These are phyloP conservation scores for Epicoccum sorghinum DNA, from an alignment of 2,329 filamentous ascomycete genomes.

Conservation along the genomic window DNA sequence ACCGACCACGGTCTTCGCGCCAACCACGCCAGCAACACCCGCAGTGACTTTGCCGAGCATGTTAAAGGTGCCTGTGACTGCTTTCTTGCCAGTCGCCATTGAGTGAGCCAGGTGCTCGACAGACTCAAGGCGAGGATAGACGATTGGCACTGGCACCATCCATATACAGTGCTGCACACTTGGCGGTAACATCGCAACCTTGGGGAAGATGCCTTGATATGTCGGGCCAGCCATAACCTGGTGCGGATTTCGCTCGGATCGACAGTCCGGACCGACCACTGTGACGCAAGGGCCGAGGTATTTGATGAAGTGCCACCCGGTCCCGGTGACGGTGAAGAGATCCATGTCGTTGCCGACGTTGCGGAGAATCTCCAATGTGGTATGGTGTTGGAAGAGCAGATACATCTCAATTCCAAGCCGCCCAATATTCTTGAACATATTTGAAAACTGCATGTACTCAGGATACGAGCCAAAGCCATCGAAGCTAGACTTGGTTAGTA, in stretches of 20 bases:
- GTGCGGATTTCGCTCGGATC: constrained; percentile 86
- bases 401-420: constrained; percentile 97
- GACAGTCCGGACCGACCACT: constrained; percentile 86
- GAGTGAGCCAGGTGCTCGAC: constrained; percentile 92
- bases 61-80: constrained; percentile 95
- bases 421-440: constrained; percentile 98
- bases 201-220: constrained; percentile 96
- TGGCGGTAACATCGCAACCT: constrained; percentile 85
- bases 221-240: constrained; percentile 96
- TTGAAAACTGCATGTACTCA: constrained; percentile 96
- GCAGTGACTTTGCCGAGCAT: constrained; percentile 93
- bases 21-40: constrained; percentile 92
- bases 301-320: constrained; percentile 98
- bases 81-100: constrained; percentile 93
- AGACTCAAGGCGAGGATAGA: constrained; percentile 90
- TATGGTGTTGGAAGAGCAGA: constrained; percentile 96
- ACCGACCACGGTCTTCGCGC: constrained; percentile 89
- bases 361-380: constrained; percentile 88
- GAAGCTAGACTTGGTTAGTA: constrained; percentile 64
- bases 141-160: constrained; percentile 89
- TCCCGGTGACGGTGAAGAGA: constrained; percentile 95
- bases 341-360: constrained; percentile 88
- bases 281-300: constrained; percentile 90
- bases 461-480: constrained; percentile 97
- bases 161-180: constrained; percentile 96